Percentiles rank a stretch among this genome's conserved stretches.
Conservation (phyloP, 1,284 basidiomycete species). For the Apiotrichum gracile region DNA sequence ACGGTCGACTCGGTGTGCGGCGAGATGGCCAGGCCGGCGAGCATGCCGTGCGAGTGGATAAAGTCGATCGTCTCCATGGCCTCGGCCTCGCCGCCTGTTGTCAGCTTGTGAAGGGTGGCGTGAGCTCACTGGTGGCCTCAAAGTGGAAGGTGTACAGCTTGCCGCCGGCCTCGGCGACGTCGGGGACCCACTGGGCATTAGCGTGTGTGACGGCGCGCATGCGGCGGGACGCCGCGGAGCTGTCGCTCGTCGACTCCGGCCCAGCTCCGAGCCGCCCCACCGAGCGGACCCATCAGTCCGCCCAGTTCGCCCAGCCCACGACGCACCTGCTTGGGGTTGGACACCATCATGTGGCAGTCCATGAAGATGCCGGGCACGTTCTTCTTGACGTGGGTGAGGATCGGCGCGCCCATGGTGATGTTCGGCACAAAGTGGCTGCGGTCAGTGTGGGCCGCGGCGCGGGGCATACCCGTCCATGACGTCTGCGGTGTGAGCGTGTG, state of each 20-base stretch:
- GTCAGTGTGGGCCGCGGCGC: not conserved
- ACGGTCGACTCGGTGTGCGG: conserved; percentile 80
- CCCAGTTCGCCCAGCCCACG: not conserved
- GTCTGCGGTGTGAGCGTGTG: conserved; percentile 52
- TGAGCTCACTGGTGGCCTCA: conserved; percentile 76
- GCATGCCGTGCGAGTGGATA: conserved; percentile 67
- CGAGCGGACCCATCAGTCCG: not conserved
- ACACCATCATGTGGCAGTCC: conserved; percentile 99
- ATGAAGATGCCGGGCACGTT: conserved; percentile 92
- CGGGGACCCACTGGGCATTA: conserved; percentile 77
- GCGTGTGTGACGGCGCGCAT: not conserved
- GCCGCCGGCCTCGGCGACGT: conserved; percentile 92
- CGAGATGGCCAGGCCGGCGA: conserved; percentile 88
- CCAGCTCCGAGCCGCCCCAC: not conserved
- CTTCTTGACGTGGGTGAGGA: conserved; percentile 81
- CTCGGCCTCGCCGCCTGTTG: conserved; percentile 50
- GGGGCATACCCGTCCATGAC: conserved; percentile 82
- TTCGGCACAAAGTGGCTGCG: conserved; percentile 91
- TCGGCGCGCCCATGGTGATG: conserved; percentile 91
- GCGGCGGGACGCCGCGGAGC: too few species aligned
- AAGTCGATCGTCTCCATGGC: conserved; percentile 66
- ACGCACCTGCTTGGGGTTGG: conserved; percentile 78
- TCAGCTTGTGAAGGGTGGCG: conserved; percentile 1
- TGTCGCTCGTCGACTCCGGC: too few species aligned
- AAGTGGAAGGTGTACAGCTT: conserved; percentile 95